Base-by-base conservation (phyloP, 805 yeast genomes). In the Blastobotrys attinorum region DNA sequence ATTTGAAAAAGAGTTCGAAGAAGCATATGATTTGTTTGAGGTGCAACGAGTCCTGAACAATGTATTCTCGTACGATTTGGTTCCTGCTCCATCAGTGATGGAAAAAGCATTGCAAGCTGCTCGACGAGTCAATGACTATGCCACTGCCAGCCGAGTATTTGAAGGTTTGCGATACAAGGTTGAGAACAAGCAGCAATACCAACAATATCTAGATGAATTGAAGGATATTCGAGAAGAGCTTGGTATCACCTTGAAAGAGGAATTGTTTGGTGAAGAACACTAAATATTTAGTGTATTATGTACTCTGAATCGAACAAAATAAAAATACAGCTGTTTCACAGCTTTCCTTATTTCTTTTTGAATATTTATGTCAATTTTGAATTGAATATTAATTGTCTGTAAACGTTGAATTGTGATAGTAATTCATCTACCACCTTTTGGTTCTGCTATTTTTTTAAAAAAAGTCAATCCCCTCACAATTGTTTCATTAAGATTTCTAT, bases 51-150 rank as follows among this genome's bases (percentile, higher is more conserved):
- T 92, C 49, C 78, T 92, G 65, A 92, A 94, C 81, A 92, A 92
- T 74, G 88, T 95, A 69, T 92, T 92, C 75, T 85, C 97, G 13
- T 92, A 92, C 75, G 98, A 92, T 71, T 79, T 92, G 68, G 98
- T 92, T 45, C 98, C 98, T 55, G 90, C 98, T 23, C 98, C 98
- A 55, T 78, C 83, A 50, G 97, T 92, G 51, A 76, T 92, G 62
- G 96, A 86, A 71, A 85, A 83, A 70, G 98, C 98, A 39, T 76
- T 92, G 64, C 81, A 85, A 72, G 98, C 98, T 39, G 89, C 97
- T 58, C 89, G 98, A 81, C 86, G 97, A 72, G 97, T 92, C 56
- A 87, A 92, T 70, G 98, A 92, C 73, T 86, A 86, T 72, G 96
- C 98, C 49, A 89, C 97, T 48, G 98, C 98, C 45, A 92, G 88